phyloP scores from a whole-genome alignment of 139 green algal genomes.

The Bryopsis sp. region DNA sequence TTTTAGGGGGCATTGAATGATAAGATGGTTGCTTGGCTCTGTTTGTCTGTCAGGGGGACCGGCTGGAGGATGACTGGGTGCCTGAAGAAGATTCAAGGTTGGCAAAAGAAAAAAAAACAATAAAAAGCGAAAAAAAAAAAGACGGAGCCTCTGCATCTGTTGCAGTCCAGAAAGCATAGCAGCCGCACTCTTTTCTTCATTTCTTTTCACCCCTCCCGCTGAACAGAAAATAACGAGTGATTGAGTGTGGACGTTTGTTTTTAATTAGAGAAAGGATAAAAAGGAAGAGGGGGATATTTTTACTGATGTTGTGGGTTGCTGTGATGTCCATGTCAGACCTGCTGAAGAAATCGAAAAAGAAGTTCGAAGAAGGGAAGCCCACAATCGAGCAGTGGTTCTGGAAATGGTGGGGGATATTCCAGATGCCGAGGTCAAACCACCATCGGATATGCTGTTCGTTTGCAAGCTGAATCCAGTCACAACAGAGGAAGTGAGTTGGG shows the following conservation, averaged over 20 bases:
- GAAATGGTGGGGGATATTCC: slow-evolving; percentile 97
- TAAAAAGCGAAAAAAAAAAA: too few species aligned
- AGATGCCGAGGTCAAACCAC: slow-evolving; percentile 84
- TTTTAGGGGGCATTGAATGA: not conserved
- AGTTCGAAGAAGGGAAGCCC: slow-evolving; percentile 63
- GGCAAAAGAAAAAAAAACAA: not conserved
- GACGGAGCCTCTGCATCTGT: too few species aligned
- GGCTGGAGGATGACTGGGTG: slow-evolving; percentile 94
- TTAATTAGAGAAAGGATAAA: not conserved
- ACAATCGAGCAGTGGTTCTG: slow-evolving; percentile 83
- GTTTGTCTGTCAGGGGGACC: slow-evolving; percentile 49
- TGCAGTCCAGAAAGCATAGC: too few species aligned
- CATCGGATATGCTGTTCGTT: slow-evolving; percentile 93
- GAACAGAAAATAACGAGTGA: too few species aligned
- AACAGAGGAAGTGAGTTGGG: slow-evolving; percentile 45
- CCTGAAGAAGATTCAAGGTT: slow-evolving; percentile 57
- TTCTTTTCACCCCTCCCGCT: too few species aligned
- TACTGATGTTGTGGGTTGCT: slow-evolving; percentile 10
- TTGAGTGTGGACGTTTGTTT: not conserved
- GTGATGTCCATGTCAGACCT: too few species aligned
- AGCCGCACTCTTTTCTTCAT: too few species aligned
- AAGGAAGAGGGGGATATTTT: not conserved
- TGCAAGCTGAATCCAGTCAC: slow-evolving; percentile 97
- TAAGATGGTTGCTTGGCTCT: too few species aligned
- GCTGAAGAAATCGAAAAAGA: slow-evolving; percentile 76